Conservation (phyloP, 306 rosid species). For the Vigna reflexopilosa region DNA sequence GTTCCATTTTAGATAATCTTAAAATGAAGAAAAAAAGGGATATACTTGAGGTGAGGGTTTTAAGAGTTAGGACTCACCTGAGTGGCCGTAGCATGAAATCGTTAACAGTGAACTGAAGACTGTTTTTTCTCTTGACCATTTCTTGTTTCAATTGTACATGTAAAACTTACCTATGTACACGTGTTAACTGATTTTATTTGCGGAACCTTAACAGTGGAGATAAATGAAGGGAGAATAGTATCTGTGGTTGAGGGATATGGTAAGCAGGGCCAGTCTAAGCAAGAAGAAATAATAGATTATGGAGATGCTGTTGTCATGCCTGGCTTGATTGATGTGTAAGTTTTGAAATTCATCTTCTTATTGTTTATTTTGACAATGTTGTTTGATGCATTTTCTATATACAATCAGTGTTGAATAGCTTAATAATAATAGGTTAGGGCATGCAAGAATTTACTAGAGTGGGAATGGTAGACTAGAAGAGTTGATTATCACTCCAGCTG, state of each 20-base stretch:
- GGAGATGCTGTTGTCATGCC: slow-evolving; percentile 92
- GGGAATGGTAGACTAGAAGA: slow-evolving; percentile 22
- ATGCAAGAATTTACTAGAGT: background rate
- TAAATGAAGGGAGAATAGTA: slow-evolving; percentile 72
- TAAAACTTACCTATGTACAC: background rate
- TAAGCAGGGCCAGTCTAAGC: slow-evolving; percentile 49
- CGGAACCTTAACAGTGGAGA: slow-evolving; percentile 70
- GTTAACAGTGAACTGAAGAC: background rate
- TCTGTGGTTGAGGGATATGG: slow-evolving; percentile 69
- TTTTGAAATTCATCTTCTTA: background rate
- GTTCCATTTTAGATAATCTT: background rate
- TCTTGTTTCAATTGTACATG: slow-evolving; percentile 18
- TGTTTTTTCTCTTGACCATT: slow-evolving; percentile 21
- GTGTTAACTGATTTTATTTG: slow-evolving; percentile 23
- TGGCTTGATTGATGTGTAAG: slow-evolving; percentile 95
- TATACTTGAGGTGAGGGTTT: background rate
- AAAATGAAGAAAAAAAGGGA: background rate
- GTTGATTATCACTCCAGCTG: slow-evolving; percentile 14
- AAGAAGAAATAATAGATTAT: slow-evolving; percentile 64
- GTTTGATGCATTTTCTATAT: slow-evolving; percentile 15
- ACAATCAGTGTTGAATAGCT: background rate
- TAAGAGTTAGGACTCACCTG: background rate
- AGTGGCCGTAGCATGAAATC: slow-evolving; percentile 1
- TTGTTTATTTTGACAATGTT: slow-evolving; percentile 12
- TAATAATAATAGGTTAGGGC: background rate